Base-by-base conservation (phyloP, 179 eudicot genomes). In the Monotropa hypopitys region DNA sequence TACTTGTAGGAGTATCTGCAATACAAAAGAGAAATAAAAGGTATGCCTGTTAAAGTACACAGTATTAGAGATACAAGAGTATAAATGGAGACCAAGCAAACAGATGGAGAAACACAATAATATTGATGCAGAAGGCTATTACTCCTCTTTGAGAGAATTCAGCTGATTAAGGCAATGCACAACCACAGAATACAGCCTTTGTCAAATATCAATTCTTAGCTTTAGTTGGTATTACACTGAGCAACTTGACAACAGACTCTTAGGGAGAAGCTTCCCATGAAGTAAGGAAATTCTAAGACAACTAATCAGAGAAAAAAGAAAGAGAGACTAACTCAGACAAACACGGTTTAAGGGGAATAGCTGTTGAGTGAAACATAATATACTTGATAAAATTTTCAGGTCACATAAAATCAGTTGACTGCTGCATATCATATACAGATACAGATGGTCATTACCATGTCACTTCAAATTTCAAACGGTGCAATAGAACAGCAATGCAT, bases 1-100 rank as follows among this genome's bases (percentile, higher is more conserved):
- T 76, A 93, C 97, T 43, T 69, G 87, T 67, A 84, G 72, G 76
- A 93, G 81, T 80, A 95, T 90, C 99, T 95, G 90, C 81, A 85
- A 51, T 62, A 80, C 16, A 9, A 82, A 54, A 38, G 76, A 45
- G 69, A 61, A 30, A 32, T 5, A 30, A 12, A 61, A 4, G 20
- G 65, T 12, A 11, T 13, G 20, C 5, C 67, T 38, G 28, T 61
- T 61, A 28, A n/a, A 61, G 13, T 61, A 33, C 3, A 18, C 20
- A 28, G 67, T 61, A 61, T 13, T 15, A 20, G 38, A 28, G 38
- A 79, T 63, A 65, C 1, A 62, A 81, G 70, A 78, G 35, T 56
- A 68, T 47, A 66, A 74, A 38, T 6, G 15, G 26, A 76, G 47
- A 21, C n/a, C n/a, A 28, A 63, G 30, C 30, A 68, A 9, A 4